These are phyloP conservation scores for Marasmius tenuissimus DNA, from an alignment of 1,284 basidiomycete genomes.

Conservation along the genomic window DNA sequence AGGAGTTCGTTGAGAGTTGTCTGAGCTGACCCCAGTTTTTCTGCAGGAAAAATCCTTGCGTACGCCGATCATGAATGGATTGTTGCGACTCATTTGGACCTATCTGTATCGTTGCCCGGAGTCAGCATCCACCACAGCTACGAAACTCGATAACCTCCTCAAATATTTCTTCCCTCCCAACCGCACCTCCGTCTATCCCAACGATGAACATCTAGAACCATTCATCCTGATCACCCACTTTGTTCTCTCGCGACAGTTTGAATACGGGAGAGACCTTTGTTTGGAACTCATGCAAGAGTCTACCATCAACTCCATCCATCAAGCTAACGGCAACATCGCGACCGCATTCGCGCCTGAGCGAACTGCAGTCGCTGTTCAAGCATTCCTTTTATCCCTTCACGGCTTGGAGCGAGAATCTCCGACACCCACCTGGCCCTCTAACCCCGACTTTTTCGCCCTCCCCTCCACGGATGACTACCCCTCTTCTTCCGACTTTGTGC, in stretches of 20 bases:
- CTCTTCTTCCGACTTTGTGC: constrained; percentile 62
- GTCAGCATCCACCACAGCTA: constrained; percentile 72
- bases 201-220: constrained; percentile 77
- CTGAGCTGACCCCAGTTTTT: constrained; percentile 6
- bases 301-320: constrained; percentile 40
- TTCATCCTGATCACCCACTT: constrained; percentile 84
- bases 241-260: constrained; percentile 82
- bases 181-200: constrained; percentile 60
- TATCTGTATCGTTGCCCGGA: constrained; percentile 94
- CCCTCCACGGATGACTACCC: constrained; percentile 64
- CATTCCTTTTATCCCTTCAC: constrained; percentile 74
- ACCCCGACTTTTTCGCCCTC: constrained; percentile 66
- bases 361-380: constrained; percentile 75
- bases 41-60: constrained; percentile 76
- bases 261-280: constrained; percentile 83
- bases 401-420: constrained; percentile 71
- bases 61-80: constrained; percentile 79
- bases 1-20: background rate
- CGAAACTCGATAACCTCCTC: constrained; percentile 78
- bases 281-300: constrained; percentile 78
- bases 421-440: constrained; percentile 76
- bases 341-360: constrained; percentile 68
- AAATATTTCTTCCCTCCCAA: constrained; percentile 82
- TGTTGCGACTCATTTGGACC: constrained; percentile 87
- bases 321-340: constrained; percentile 37